A percentile compares a stretch with the other conserved stretches of the same genome.
phyloP scores from a whole-genome alignment of 306 rosid species.

The Begonia fuchsioides region DNA sequence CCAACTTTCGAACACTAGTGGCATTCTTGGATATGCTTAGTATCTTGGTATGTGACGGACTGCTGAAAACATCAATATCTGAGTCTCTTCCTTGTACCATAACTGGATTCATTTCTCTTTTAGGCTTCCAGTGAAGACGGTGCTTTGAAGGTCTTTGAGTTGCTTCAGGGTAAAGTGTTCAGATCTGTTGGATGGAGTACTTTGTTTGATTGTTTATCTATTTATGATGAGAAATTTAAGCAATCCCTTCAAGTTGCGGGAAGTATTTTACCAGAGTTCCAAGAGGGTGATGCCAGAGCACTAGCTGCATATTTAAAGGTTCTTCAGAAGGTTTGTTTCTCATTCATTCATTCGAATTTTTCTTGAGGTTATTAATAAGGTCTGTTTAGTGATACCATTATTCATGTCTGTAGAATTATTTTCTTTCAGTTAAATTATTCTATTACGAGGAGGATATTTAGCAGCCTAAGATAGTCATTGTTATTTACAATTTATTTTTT shows the following conservation, averaged over 20 bases:
- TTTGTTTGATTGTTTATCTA: constrained; percentile 81
- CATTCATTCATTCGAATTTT: constrained; percentile 1
- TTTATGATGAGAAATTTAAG: constrained; percentile 87
- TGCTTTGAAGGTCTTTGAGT: constrained; percentile 82
- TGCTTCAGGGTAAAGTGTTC: constrained; percentile 87
- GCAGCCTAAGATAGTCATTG: too few relatives aligned
- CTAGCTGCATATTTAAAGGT: constrained; percentile 87
- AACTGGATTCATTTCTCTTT: constrained; percentile 5
- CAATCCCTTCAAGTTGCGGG: constrained; percentile 88
- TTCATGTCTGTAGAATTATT: too few relatives aligned
- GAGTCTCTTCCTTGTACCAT: too few relatives aligned
- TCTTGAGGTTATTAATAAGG: neutral
- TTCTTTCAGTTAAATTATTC: too few relatives aligned
- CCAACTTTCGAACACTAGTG: constrained; percentile 80
- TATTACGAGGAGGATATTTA: too few relatives aligned
- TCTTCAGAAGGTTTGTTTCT: constrained; percentile 55
- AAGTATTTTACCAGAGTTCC: constrained; percentile 71
- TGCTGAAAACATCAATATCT: constrained; percentile 1
- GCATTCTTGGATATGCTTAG: constrained; percentile 95
- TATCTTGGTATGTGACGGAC: constrained; percentile 51
- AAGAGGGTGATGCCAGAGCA: constrained; percentile 94
- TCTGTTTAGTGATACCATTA: neutral
- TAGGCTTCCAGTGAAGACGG: constrained; percentile 94
- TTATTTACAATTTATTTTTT: too few relatives aligned
- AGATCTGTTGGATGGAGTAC: constrained; percentile 99